Conservation (phyloP, 106 monocot species). For the Allium fistulosum region DNA sequence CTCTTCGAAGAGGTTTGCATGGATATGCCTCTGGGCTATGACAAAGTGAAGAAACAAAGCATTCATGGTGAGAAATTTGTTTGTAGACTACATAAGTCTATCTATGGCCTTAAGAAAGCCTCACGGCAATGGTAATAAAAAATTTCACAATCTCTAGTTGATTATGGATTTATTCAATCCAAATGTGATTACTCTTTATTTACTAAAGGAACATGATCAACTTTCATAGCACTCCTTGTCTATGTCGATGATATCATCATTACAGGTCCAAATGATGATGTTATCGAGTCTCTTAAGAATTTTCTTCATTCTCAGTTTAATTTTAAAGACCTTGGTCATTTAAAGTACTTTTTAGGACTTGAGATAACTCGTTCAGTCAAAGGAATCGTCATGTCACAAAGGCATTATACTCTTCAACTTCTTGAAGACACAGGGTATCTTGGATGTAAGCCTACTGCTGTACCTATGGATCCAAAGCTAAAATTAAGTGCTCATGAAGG, state of each 20-base stretch:
- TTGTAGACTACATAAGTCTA: neutral
- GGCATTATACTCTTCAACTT: neutral
- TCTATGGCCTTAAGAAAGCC: neutral
- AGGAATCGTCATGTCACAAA: neutral
- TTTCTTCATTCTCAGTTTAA: neutral
- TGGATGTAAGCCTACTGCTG: no score
- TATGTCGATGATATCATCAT: neutral
- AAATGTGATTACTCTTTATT: neutral
- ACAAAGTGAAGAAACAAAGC: no score
- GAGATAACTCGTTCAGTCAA: neutral
- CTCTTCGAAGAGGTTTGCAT: neutral
- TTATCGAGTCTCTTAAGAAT: neutral
- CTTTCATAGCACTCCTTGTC: neutral
- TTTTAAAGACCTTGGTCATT: neutral
- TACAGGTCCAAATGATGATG: neutral
- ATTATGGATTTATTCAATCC: neutral
- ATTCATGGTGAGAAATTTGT: neutral
- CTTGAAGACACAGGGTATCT: no score
- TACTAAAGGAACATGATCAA: no score
- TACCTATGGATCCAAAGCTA: no score
- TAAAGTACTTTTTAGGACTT: constrained; percentile 1
- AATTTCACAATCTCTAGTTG: neutral
- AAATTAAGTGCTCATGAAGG: no score
- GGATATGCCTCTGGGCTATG: neutral
- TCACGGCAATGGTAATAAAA: neutral